Percentiles rank a stretch among this genome's conserved stretches.
Evolutionary conservation across 495 filamentous ascomycete genomes (phyloP).

Genomic region (Penicillium waksmanii): DNA sequence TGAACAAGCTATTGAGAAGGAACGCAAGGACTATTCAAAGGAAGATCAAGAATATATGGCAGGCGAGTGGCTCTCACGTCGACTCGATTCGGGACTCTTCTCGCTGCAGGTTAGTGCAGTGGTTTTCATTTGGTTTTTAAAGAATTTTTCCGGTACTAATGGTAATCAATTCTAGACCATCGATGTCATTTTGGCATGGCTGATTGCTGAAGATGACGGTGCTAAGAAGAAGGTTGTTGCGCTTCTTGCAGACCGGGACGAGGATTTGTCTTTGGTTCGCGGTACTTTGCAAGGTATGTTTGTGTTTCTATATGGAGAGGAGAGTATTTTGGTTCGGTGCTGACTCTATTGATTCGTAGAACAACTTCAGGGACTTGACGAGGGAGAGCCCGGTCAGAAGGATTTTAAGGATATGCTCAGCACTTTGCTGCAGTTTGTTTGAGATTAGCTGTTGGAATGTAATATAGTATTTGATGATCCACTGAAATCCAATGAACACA

Average conservation of each 20-base stretch:
- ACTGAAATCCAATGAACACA: not conserved
- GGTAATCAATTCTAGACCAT: conserved; percentile 52
- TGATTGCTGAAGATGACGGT: conserved; percentile 87
- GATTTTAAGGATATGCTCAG: conserved; percentile 72
- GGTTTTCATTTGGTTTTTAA: not conserved
- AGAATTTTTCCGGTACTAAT: conserved; percentile 5
- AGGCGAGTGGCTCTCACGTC: conserved; percentile 81
- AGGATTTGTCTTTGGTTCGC: conserved; percentile 62
- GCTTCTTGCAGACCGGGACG: conserved; percentile 69
- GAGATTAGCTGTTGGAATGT: conserved; percentile 14
- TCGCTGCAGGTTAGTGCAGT: conserved; percentile 62
- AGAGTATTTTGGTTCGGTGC: not conserved
- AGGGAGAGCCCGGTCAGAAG: conserved; percentile 57
- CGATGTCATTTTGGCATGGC: conserved; percentile 89
- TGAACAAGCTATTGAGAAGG: conserved; percentile 67
- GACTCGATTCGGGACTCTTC: conserved; percentile 86
- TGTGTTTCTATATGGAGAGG: not conserved
- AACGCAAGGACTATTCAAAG: conserved; percentile 46
- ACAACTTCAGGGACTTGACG: conserved; percentile 66
- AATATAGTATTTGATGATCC: conserved; percentile 1
- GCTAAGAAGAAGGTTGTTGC: conserved; percentile 67
- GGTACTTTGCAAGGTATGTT: conserved; percentile 69
- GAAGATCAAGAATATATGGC: conserved; percentile 67
- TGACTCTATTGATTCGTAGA: conserved; percentile 39
- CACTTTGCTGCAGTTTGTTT: conserved; percentile 65